These are phyloP conservation scores for Colletotrichum gloeosporioides DNA, from an alignment of 2,329 filamentous ascomycete species.

Conservation along the genomic window DNA sequence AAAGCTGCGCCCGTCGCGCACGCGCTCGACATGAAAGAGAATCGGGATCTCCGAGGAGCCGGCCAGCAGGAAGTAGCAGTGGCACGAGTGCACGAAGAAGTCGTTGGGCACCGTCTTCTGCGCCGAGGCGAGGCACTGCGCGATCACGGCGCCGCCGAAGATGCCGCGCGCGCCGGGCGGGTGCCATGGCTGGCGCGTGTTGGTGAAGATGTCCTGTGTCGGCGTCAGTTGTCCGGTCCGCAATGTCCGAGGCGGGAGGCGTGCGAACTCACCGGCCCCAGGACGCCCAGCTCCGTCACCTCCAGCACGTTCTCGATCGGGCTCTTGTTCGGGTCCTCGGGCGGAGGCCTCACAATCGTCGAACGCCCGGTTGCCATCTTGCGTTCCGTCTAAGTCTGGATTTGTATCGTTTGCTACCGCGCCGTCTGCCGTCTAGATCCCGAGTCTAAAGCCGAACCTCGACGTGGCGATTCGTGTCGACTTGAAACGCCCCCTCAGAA, in stretches of 20 bases:
- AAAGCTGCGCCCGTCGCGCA: conserved; percentile 89
- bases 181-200: conserved; percentile 90
- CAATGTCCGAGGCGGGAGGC: background rate
- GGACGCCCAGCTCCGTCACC: conserved; percentile 77
- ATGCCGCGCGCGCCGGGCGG: conserved; percentile 91
- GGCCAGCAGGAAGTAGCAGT: conserved; percentile 98
- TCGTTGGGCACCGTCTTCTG: conserved; percentile 82
- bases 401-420: background rate
- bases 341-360: conserved; percentile 78
- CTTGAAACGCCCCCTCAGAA: background rate
- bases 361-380: conserved; percentile 28
- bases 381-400: background rate
- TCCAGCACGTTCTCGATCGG: conserved; percentile 90
- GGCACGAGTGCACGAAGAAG: conserved; percentile 93
- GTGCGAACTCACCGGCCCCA: conserved; percentile 68
- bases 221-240: background rate
- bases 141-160: conserved; percentile 92
- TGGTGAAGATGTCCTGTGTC: conserved; percentile 86
- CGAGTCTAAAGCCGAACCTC: background rate
- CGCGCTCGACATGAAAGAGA: conserved; percentile 92
- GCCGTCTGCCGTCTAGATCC: background rate
- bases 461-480: background rate
- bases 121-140: conserved; percentile 86
- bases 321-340: conserved; percentile 73
- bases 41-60: conserved; percentile 86